Percentiles rank a stretch among this genome's conserved stretches.
Conservation (phyloP, 345 rosid species). For the Brassica cretica region DNA sequence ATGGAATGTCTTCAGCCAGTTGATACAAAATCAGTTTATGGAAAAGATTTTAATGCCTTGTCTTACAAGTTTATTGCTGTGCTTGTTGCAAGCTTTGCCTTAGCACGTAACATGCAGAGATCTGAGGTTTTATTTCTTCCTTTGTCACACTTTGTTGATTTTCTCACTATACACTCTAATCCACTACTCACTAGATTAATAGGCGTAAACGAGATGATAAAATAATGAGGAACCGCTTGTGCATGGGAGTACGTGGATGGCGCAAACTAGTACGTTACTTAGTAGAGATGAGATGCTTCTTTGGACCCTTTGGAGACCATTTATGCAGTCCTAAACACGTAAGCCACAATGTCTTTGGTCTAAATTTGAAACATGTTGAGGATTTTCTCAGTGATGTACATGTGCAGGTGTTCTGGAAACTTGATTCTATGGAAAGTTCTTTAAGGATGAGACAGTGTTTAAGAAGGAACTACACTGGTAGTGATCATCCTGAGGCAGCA, state of each 20-base stretch:
- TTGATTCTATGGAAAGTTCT: slow-evolving; percentile 89
- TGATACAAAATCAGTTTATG: slow-evolving; percentile 86
- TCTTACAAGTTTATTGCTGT: slow-evolving; percentile 91
- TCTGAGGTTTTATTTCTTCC: slow-evolving; percentile 67
- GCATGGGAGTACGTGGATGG: slow-evolving; percentile 78
- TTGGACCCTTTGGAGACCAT: slow-evolving; percentile 67
- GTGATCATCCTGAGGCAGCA: slow-evolving; percentile 71
- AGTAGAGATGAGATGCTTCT: slow-evolving; percentile 79
- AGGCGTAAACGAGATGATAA: slow-evolving; percentile 77
- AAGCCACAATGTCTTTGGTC: slow-evolving; percentile 38
- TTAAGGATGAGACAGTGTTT: slow-evolving; percentile 87
- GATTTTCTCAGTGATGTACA: slow-evolving; percentile 7
- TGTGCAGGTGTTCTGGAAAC: slow-evolving; percentile 84
- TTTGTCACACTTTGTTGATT: slow-evolving; percentile 3
- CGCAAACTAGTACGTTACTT: slow-evolving; percentile 84
- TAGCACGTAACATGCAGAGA: slow-evolving; percentile 94
- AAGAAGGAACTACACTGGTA: slow-evolving; percentile 66
- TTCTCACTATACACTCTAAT: background rate
- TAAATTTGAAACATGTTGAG: background rate
- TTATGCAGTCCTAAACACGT: slow-evolving; percentile 62
- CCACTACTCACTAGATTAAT: slow-evolving; percentile 58
- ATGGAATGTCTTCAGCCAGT: slow-evolving; percentile 94
- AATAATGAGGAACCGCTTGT: slow-evolving; percentile 52
- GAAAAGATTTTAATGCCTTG: slow-evolving; percentile 92
- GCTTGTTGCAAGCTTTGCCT: slow-evolving; percentile 98